These are phyloP conservation scores for Pestalotiopsis sp. DNA, from an alignment of 2,329 filamentous ascomycete species.

Conservation along the genomic window DNA sequence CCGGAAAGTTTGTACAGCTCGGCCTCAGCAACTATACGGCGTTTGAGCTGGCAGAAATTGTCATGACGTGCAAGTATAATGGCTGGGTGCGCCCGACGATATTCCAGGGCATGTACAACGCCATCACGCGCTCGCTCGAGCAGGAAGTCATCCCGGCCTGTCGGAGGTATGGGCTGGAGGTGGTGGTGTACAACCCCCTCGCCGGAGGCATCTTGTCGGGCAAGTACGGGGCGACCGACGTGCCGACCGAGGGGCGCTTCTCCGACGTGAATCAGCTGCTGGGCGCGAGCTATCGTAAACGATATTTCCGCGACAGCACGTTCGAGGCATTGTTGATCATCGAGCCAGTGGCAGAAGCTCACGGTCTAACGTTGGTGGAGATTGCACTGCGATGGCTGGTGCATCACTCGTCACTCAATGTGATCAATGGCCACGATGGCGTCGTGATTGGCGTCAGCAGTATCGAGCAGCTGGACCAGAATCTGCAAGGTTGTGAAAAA, in stretches of 20 bases:
- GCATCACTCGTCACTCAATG: slow-evolving; percentile 66
- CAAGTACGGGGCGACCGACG: slow-evolving; percentile 71
- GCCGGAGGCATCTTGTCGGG: slow-evolving; percentile 81
- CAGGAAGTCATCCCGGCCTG: slow-evolving; percentile 74
- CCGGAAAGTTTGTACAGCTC: slow-evolving; percentile 80
- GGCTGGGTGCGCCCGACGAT: slow-evolving; percentile 82
- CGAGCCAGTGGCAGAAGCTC: slow-evolving; percentile 68
- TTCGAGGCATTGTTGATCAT: slow-evolving; percentile 68
- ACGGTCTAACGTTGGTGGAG: slow-evolving; percentile 68
- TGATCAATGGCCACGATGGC: slow-evolving; percentile 54
- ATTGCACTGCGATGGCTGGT: slow-evolving; percentile 73
- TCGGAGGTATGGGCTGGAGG: slow-evolving; percentile 74
- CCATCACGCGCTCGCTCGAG: slow-evolving; percentile 75
- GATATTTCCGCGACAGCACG: slow-evolving; percentile 71
- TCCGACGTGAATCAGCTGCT: slow-evolving; percentile 51
- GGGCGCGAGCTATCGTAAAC: slow-evolving; percentile 57
- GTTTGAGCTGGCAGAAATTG: slow-evolving; percentile 85
- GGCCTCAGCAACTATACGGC: slow-evolving; percentile 85
- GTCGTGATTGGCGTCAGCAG: slow-evolving; percentile 63
- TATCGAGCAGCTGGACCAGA: slow-evolving; percentile 57
- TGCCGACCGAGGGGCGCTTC: slow-evolving; percentile 71
- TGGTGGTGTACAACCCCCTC: slow-evolving; percentile 82
- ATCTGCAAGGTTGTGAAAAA: slow-evolving; percentile 62
- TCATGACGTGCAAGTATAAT: slow-evolving; percentile 76
- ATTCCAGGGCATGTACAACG: slow-evolving; percentile 88